Evolutionary conservation across 805 yeast species (phyloP).

Genomic region (Metschnikowia matae): DNA sequence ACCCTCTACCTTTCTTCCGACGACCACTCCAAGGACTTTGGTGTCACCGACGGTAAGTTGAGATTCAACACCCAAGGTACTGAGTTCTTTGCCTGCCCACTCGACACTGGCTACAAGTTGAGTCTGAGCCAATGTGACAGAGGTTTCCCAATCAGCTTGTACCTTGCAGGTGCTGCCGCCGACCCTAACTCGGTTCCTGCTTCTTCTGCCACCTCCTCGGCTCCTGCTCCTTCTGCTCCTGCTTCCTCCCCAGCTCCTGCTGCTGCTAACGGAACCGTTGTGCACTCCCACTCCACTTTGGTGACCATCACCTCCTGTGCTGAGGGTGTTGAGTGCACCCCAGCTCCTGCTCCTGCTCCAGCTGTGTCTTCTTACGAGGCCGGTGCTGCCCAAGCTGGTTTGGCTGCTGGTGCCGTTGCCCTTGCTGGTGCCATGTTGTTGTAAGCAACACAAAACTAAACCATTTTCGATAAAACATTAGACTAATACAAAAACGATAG

Average conservation of each 20-base stretch:
- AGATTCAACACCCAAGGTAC: conserved; percentile 20
- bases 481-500: no score
- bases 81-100: conserved; percentile 25
- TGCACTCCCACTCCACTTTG: conserved; percentile 20
- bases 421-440: conserved; percentile 16
- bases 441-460: conserved; percentile 2
- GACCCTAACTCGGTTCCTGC: conserved; percentile 8
- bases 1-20: conserved; percentile 17
- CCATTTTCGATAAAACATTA: background rate
- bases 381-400: conserved; percentile 13
- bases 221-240: conserved; percentile 24
- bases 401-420: conserved; percentile 17
- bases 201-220: conserved; percentile 16
- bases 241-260: conserved; percentile 26
- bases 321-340: conserved; percentile 11
- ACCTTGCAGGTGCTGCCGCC: conserved; percentile 4
- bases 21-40: conserved; percentile 25
- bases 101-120: conserved; percentile 16
- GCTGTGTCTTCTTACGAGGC: conserved; percentile 6
- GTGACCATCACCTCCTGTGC: conserved; percentile 26
- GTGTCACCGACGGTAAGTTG: conserved; percentile 24
- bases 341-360: conserved; percentile 4
- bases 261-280: conserved; percentile 19
- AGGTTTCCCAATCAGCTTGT: conserved; percentile 11
- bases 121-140: conserved; percentile 9